phyloP scores from a whole-genome alignment of 345 rosid genomes.

The Gossypium thurberi region DNA sequence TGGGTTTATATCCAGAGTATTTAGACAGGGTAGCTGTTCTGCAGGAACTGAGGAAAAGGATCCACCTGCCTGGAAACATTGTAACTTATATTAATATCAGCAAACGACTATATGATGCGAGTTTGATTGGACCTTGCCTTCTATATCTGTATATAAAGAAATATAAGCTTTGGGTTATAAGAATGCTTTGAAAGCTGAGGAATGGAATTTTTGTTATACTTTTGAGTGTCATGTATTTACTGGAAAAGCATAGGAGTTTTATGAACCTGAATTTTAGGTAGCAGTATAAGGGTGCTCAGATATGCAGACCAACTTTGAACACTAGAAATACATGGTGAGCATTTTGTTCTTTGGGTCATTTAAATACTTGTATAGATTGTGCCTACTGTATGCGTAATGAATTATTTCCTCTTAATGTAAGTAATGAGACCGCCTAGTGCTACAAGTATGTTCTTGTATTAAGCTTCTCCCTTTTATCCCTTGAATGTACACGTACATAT shows the following conservation, averaged over 20 bases:
- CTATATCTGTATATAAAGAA: conserved; percentile 65
- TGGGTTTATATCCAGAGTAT: conserved; percentile 71
- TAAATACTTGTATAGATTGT: conserved; percentile 7
- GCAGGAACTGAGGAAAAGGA: conserved; percentile 74
- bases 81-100: conserved; percentile 63
- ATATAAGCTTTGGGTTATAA: conserved; percentile 71
- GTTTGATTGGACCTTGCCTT: conserved; percentile 71
- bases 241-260: neutral
- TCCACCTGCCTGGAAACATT: conserved; percentile 49
- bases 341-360: conserved; percentile 4
- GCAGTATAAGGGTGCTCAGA: neutral
- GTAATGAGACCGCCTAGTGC: neutral
- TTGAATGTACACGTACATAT: neutral
- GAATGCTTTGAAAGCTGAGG: conserved; percentile 47
- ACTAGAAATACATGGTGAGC: neutral
- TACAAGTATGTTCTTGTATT: neutral
- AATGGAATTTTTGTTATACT: neutral
- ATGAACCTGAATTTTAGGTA: conserved; percentile 19
- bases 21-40: conserved; percentile 80
- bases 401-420: neutral
- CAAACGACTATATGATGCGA: conserved; percentile 56
- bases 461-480: neutral
- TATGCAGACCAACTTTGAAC: neutral
- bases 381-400: conserved; percentile 4
- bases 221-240: neutral